These are phyloP conservation scores for Alternaria ethzedia DNA, from an alignment of 2,329 filamentous ascomycete genomes.

Conservation along the genomic window DNA sequence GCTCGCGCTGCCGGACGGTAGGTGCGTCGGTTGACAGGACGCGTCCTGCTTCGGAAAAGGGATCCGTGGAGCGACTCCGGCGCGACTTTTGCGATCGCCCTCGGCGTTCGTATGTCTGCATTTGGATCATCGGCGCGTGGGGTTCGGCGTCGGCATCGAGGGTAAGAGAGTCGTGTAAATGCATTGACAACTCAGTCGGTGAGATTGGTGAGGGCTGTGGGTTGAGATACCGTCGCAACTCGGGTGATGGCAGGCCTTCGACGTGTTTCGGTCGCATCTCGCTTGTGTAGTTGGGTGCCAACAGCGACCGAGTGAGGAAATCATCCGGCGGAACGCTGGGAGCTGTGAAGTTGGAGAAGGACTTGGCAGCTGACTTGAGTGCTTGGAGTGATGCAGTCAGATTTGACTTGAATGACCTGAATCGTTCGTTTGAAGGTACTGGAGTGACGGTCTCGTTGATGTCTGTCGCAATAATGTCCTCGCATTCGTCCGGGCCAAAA, in stretches of 20 bases:
- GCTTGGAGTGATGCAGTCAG: constrained; percentile 67
- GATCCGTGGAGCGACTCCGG: constrained; percentile 38
- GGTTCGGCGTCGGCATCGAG: constrained; percentile 43
- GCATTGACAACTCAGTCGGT: constrained; percentile 47
- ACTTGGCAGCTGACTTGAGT: constrained; percentile 66
- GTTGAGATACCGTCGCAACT: constrained; percentile 66
- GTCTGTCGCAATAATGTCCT: constrained; percentile 41
- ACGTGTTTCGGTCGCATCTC: constrained; percentile 65
- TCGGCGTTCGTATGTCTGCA: constrained; percentile 65
- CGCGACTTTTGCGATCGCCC: constrained; percentile 36
- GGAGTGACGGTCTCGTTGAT: constrained; percentile 30
- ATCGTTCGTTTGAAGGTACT: constrained; percentile 39
- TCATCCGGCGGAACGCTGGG: constrained; percentile 62
- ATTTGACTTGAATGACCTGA: constrained; percentile 66
- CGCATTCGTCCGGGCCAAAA: constrained; percentile 42
- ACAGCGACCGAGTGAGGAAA: constrained; percentile 65
- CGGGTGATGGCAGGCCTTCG: constrained; percentile 61
- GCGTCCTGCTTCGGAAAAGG: constrained; percentile 53
- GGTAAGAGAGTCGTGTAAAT: constrained; percentile 48
- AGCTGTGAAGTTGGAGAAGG: constrained; percentile 65
- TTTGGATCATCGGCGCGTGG: constrained; percentile 64
- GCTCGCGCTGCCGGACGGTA: constrained; percentile 64
- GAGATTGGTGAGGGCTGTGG: constrained; percentile 55
- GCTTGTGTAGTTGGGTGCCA: constrained; percentile 64
- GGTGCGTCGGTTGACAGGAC: constrained; percentile 48